phyloP scores from a whole-genome alignment of 2,329 filamentous ascomycete species.

The Coniochaeta prunicola region DNA sequence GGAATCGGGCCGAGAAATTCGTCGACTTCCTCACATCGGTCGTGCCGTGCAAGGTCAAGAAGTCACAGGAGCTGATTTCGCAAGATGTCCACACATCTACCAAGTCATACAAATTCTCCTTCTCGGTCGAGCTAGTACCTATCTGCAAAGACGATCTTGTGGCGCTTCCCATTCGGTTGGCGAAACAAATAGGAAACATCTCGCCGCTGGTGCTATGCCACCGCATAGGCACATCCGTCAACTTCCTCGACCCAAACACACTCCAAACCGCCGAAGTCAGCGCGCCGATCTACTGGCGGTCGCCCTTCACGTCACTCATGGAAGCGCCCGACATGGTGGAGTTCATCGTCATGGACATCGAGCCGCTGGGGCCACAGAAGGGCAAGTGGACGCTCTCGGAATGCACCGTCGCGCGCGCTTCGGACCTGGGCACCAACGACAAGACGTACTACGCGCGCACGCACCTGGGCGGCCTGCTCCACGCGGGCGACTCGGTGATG shows the following conservation, averaged over 20 bases:
- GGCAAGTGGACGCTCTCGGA: conserved; percentile 83
- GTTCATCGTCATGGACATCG: conserved; percentile 93
- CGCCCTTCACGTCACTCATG: conserved; percentile 76
- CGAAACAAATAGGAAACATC: conserved; percentile 83
- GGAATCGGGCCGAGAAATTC: conserved; percentile 78
- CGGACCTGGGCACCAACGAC: conserved; percentile 81
- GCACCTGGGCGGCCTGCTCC: conserved; percentile 78
- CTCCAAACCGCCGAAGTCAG: conserved; percentile 86
- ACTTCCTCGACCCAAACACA: conserved; percentile 82
- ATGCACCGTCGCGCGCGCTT: conserved; percentile 77
- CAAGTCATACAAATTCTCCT: conserved; percentile 93
- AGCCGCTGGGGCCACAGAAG: conserved; percentile 65
- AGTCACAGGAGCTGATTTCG: conserved; percentile 68
- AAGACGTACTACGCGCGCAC: conserved; percentile 84
- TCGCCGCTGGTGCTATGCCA: conserved; percentile 79
- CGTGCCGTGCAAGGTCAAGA: conserved; percentile 52
- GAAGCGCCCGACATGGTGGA: conserved; percentile 82
- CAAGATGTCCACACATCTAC: conserved; percentile 85
- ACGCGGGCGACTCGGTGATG: conserved; percentile 85
- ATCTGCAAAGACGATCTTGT: conserved; percentile 97
- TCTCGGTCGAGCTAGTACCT: conserved; percentile 80
- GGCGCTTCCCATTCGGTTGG: conserved; percentile 83
- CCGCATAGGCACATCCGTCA: conserved; percentile 81
- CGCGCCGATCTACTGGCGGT: conserved; percentile 79
- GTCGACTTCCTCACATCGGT: conserved; percentile 75